Conservation (phyloP, 495 filamentous ascomycete species). For the Lophiotrema nucula region DNA sequence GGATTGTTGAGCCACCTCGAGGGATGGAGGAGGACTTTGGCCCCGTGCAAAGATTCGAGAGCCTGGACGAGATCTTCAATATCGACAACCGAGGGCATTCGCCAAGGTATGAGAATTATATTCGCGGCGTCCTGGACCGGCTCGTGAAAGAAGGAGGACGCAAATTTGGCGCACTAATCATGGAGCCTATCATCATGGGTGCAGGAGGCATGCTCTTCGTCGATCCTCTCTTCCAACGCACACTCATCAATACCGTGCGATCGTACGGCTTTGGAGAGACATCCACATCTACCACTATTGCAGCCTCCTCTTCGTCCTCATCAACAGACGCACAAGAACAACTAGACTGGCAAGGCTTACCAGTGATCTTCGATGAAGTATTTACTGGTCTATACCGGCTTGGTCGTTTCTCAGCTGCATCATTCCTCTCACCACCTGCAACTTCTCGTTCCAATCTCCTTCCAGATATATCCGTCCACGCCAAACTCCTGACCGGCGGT, state of each 20-base stretch:
- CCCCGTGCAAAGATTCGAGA: constrained; percentile 46
- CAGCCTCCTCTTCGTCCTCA: too few species aligned
- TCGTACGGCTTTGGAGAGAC: constrained; percentile 50
- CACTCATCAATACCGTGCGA: constrained; percentile 63
- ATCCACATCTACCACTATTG: constrained; percentile 2
- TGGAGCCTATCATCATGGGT: constrained; percentile 73
- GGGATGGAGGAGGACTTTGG: constrained; percentile 51
- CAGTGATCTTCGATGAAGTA: constrained; percentile 76
- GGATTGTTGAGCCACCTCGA: constrained; percentile 59
- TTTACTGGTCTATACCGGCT: constrained; percentile 80
- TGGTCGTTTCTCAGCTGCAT: constrained; percentile 61
- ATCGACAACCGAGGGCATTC: constrained; percentile 48
- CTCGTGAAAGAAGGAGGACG: constrained; percentile 54
- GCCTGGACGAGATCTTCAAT: constrained; percentile 62
- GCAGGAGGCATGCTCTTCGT: constrained; percentile 77
- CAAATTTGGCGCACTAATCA: constrained; percentile 70
- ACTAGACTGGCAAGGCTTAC: constrained; percentile 63
- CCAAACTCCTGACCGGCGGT: constrained; percentile 76
- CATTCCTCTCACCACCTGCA: too few species aligned
- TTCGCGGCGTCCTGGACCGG: constrained; percentile 41
- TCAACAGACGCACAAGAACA: constrained; percentile 10
- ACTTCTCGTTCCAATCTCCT: too few species aligned
- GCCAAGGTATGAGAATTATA: constrained; percentile 57
- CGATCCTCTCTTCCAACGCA: constrained; percentile 74
- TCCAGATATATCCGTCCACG: constrained; percentile 71